Conservation (phyloP, 73 alveolate species). For the Paramecium caudatum region DNA sequence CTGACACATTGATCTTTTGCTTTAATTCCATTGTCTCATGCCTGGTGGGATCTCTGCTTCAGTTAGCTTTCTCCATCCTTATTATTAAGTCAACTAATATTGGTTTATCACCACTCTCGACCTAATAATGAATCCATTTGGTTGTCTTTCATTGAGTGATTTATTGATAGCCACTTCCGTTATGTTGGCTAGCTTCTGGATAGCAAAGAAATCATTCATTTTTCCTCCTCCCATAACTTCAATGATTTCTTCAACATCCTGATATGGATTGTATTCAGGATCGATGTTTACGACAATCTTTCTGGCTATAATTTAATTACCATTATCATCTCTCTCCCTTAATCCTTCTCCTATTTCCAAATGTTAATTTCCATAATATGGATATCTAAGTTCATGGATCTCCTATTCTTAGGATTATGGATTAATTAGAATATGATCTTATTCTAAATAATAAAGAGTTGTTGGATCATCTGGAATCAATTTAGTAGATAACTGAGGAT, state of each 20-base stretch:
- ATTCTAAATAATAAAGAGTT: neutral
- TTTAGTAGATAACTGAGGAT: constrained; percentile 28
- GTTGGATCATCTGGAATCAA: constrained; percentile 33
- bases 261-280: constrained; percentile 38
- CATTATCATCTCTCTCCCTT: constrained; percentile 39
- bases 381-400: constrained; percentile 29
- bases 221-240: constrained; percentile 3
- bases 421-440: constrained; percentile 25
- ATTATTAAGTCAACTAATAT: constrained; percentile 7
- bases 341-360: neutral
- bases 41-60: neutral
- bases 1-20: constrained; percentile 29
- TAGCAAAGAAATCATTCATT: constrained; percentile 3
- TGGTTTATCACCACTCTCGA: neutral
- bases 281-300: neutral
- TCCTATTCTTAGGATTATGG: neutral
- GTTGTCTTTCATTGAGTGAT: neutral
- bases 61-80: constrained; percentile 24
- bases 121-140: constrained; percentile 30
- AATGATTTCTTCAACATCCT: constrained; percentile 31
- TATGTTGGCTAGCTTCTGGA: neutral
- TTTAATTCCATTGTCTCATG: constrained; percentile 2
- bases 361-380: constrained; percentile 15
- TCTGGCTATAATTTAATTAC: constrained; percentile 20
- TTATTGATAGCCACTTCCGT: neutral